phyloP scores from a whole-genome alignment of 768 basidiomycete species.

The Cystobasidium tubakii region DNA sequence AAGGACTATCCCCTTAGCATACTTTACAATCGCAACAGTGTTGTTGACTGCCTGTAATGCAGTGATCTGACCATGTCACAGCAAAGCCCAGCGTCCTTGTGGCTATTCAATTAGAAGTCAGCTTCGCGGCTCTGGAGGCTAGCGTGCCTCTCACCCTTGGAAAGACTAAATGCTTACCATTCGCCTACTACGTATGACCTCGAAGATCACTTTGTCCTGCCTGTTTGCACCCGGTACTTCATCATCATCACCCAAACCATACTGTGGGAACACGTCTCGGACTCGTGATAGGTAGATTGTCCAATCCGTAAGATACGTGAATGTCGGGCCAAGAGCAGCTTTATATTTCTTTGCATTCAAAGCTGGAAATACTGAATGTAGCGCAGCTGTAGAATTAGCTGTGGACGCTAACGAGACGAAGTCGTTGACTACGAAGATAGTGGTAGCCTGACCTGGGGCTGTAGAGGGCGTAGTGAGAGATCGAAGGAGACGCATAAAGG shows the following conservation, averaged over 20 bases:
- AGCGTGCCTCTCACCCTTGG: no score
- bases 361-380: constrained; percentile 17
- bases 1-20: no score
- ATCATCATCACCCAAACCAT: background rate
- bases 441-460: background rate
- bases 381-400: constrained; percentile 4
- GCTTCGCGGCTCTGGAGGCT: no score
- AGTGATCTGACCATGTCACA: background rate
- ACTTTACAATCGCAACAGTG: no score
- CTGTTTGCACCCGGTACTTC: background rate
- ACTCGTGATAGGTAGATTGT: background rate
- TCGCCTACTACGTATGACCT: constrained; percentile 1
- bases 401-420: background rate
- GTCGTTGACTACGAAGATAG: background rate
- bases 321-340: constrained; percentile 15
- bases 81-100: background rate
- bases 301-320: constrained; percentile 21
- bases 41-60: no score
- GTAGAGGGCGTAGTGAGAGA: background rate
- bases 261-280: background rate
- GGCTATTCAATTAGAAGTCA: background rate
- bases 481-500: constrained; percentile 15
- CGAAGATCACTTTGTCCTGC: background rate
- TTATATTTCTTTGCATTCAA: background rate
- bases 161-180: background rate